Conservation (phyloP, 2,329 filamentous ascomycete genomes). For the Capronia epimyces region DNA sequence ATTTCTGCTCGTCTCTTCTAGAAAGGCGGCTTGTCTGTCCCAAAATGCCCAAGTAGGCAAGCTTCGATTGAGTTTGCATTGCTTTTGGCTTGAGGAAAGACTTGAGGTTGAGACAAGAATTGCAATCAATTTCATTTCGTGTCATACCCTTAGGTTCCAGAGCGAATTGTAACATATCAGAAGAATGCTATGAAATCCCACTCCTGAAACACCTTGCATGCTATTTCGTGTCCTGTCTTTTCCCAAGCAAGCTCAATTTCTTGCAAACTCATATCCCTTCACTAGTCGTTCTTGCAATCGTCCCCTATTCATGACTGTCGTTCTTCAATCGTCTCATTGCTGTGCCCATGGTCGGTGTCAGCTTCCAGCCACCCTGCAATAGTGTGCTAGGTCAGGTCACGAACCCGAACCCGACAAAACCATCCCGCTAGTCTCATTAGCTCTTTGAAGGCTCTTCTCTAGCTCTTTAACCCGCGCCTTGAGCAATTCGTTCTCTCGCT, state of each 20-base stretch:
- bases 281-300: neutral
- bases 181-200: neutral
- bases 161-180: neutral
- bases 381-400: neutral
- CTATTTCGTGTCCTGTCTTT: neutral
- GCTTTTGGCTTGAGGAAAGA: neutral
- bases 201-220: neutral
- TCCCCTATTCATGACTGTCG: constrained; percentile 1
- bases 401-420: neutral
- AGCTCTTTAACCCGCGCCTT: constrained; percentile 42
- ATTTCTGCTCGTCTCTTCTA: too few relatives aligned
- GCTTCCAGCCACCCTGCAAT: neutral
- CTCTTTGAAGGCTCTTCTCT: constrained; percentile 32
- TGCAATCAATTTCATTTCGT: neutral
- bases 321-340: neutral
- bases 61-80: neutral
- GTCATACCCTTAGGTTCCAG: neutral
- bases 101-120: neutral
- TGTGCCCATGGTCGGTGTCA: neutral
- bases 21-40: too few relatives aligned
- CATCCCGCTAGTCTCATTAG: constrained; percentile 8
- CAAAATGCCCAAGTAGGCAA: too few relatives aligned
- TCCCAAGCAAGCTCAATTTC: neutral
- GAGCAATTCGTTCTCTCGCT: constrained; percentile 44
- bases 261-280: neutral